These are phyloP conservation scores for Yamadazyma aaseri DNA, from an alignment of 1,139 yeast species.

Conservation along the genomic window DNA sequence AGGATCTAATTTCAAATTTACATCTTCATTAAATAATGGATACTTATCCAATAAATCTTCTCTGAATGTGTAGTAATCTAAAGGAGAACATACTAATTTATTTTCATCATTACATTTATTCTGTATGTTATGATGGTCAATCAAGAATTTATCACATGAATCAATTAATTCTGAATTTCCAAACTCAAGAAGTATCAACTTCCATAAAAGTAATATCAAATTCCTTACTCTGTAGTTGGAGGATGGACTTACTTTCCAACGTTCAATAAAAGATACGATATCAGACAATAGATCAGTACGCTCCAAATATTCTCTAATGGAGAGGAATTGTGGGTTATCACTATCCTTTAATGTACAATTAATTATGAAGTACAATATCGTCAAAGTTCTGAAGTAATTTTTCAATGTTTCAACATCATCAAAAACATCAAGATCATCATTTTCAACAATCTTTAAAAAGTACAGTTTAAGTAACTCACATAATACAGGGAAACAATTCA, in stretches of 20 bases:
- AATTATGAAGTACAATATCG: slow-evolving; percentile 53
- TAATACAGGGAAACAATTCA: slow-evolving; percentile 10
- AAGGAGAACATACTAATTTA: slow-evolving; percentile 60
- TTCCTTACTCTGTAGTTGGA: slow-evolving; percentile 42
- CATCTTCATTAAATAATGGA: slow-evolving; percentile 52
- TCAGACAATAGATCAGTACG: slow-evolving; percentile 38
- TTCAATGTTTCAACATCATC: not conserved
- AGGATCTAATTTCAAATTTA: slow-evolving; percentile 11
- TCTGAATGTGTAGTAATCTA: slow-evolving; percentile 77
- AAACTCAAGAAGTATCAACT: slow-evolving; percentile 59
- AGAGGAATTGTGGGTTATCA: slow-evolving; percentile 16
- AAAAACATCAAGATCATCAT: too few species aligned
- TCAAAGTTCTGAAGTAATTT: slow-evolving; percentile 42
- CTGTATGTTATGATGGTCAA: slow-evolving; percentile 41
- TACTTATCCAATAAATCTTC: slow-evolving; percentile 73
- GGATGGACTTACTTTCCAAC: slow-evolving; percentile 61
- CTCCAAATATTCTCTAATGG: slow-evolving; percentile 22
- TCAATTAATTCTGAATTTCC: slow-evolving; percentile 52
- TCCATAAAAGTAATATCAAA: slow-evolving; percentile 55
- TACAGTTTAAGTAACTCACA: slow-evolving; percentile 9
- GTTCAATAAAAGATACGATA: slow-evolving; percentile 54
- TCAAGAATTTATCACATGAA: slow-evolving; percentile 51
- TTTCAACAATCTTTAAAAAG: too few species aligned
- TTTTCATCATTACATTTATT: slow-evolving; percentile 23
- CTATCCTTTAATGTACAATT: slow-evolving; percentile 27